These are phyloP conservation scores for Pseudonectria foliicola DNA, from an alignment of 2,329 filamentous ascomycete species.

Conservation along the genomic window DNA sequence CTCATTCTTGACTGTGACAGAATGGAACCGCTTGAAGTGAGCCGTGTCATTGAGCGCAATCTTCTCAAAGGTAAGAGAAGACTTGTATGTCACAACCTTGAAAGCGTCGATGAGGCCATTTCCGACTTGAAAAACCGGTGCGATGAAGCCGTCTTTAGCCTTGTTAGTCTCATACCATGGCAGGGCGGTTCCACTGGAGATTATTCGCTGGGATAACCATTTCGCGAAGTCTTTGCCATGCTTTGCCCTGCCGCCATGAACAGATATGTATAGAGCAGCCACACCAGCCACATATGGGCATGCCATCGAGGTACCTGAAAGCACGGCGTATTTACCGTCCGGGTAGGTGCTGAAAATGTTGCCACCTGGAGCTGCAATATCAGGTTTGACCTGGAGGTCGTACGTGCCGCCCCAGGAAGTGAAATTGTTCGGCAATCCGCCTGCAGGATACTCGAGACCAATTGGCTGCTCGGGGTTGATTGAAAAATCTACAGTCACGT, in stretches of 20 bases:
- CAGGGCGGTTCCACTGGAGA: slow-evolving; percentile 24
- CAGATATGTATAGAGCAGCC: slow-evolving; percentile 29
- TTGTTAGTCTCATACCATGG: slow-evolving; percentile 17
- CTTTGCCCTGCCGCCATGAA: slow-evolving; percentile 23
- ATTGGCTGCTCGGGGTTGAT: slow-evolving; percentile 16
- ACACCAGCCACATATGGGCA: slow-evolving; percentile 39
- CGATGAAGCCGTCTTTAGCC: slow-evolving; percentile 14
- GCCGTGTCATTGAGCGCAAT: slow-evolving; percentile 38
- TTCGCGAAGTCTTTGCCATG: slow-evolving; percentile 25
- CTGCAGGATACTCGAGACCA: slow-evolving; percentile 17
- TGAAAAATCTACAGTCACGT: slow-evolving; percentile 24
- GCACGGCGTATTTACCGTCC: slow-evolving; percentile 23
- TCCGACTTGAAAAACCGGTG: slow-evolving; percentile 33
- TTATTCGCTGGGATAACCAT: slow-evolving; percentile 22
- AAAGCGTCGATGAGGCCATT: slow-evolving; percentile 35
- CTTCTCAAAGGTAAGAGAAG: slow-evolving; percentile 30
- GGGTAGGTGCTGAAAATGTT: slow-evolving; percentile 36
- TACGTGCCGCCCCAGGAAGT: slow-evolving; percentile 37
- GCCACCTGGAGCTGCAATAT: slow-evolving; percentile 36
- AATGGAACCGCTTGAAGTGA: too few relatives aligned
- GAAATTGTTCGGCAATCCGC: slow-evolving; percentile 30
- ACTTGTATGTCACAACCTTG: slow-evolving; percentile 32
- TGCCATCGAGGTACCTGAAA: slow-evolving; percentile 43
- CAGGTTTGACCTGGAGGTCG: slow-evolving; percentile 36
- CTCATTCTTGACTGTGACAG: too few relatives aligned